Base-by-base conservation (phyloP, 1,139 yeast species). In the Neolecta irregularis region DNA sequence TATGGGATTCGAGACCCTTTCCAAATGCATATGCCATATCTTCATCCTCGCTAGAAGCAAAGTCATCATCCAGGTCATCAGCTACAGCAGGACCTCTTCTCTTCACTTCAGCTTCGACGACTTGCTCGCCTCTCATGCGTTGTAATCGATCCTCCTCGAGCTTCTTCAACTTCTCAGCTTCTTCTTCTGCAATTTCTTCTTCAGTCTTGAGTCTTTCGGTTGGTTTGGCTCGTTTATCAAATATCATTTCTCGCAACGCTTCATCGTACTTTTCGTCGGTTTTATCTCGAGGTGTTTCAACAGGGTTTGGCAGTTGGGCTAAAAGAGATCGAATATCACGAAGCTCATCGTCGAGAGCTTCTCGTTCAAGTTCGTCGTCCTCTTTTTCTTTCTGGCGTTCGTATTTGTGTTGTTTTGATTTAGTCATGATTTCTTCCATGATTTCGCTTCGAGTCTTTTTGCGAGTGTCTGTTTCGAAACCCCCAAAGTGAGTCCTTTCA, bases 371-470 rank as follows among this genome's bases (percentile, higher is more conserved):
- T 48, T 72, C 76, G 28, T 77, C 68, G 49, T 74, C 69, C 36
- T 73, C 74, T 48, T 78, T 79, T 34, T 73, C 70, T 50, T 67
- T 62, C 57, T 91, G 96, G 50, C 98, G 72, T 56, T 83, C 92
- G 34, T 74, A 75, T 53, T 83, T 88, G 57, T 85, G 71, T 54
- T 72, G 72, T 53, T 91, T 91, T 7, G 95, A 81, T 56, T 91
- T 91, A 29, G 95, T 93, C 44, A 91, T 88, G 38, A 91, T 71
- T 55, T 91, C 99, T 49, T 80, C 74, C 98, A 91, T 88, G 28
- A 91, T 93, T 55, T 91, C 98, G 30, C 81, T 79, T 53, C 88
- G 85, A 21, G 88, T 69, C 59, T 83, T 91, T 54, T 77, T 80
- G 41, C 72, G 68, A 21, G 63, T 61, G 1, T 67, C 67, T 13